A percentile compares a stretch with the other conserved stretches of the same genome.
phyloP scores from a whole-genome alignment of 2,329 filamentous ascomycete species.

The Colletotrichum truncatum region DNA sequence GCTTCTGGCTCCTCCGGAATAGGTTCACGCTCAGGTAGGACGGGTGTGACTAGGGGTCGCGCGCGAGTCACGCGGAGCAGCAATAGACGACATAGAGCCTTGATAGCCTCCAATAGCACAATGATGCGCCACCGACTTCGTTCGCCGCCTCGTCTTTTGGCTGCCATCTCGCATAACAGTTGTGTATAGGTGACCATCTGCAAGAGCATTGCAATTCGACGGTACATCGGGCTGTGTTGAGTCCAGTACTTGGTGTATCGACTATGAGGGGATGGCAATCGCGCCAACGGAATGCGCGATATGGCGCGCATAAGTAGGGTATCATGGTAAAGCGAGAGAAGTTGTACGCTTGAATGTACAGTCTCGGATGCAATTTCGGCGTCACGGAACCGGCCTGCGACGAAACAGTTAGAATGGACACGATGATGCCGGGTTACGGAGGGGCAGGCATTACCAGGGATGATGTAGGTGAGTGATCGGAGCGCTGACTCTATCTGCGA shows the following conservation, averaged over 20 bases:
- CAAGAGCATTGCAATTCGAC: conserved; percentile 80
- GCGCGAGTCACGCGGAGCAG: conserved; percentile 85
- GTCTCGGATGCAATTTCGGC: conserved; percentile 96
- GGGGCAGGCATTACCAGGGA: conserved; percentile 71
- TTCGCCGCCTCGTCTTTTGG: conserved; percentile 84
- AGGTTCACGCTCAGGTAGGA: conserved; percentile 85
- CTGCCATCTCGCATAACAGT: conserved; percentile 96
- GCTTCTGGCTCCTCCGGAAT: conserved; percentile 67
- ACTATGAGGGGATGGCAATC: conserved; percentile 65
- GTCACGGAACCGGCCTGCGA: conserved; percentile 82
- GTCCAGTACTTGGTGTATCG: conserved; percentile 76
- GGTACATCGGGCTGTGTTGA: conserved; percentile 74
- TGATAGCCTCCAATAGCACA: conserved; percentile 84
- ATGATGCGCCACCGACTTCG: conserved; percentile 86
- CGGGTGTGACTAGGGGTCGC: conserved; percentile 82
- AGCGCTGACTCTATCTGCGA: conserved; percentile 95
- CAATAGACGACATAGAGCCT: conserved; percentile 84
- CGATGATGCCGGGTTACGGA: not conserved
- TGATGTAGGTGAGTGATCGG: conserved; percentile 93
- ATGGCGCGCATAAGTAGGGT: conserved; percentile 77
- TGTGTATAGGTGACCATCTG: conserved; percentile 96
- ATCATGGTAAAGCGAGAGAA: conserved; percentile 94
- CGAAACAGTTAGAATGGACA: not conserved
- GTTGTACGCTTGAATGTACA: conserved; percentile 86
- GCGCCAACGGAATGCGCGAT: conserved; percentile 64